A percentile compares a stretch with the other conserved stretches of the same genome.
Conservation (phyloP, 2,329 filamentous ascomycete species). For the Fusarium tanahbumbuense region DNA sequence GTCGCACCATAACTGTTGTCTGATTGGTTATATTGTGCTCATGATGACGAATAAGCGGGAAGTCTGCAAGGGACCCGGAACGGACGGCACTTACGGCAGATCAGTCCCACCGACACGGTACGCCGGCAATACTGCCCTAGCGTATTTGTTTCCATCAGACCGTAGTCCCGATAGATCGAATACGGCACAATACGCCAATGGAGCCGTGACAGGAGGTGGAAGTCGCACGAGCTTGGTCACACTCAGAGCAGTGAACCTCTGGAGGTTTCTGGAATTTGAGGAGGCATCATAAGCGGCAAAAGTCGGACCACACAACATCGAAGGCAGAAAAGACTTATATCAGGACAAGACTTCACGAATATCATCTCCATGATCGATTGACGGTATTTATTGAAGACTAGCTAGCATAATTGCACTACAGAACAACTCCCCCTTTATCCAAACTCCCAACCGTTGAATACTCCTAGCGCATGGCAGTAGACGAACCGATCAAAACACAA, state of each 20-base stretch:
- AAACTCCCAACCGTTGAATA: neutral
- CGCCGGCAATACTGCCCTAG: neutral
- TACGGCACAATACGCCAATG: neutral
- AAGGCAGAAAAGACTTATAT: no score
- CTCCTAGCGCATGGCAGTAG: neutral
- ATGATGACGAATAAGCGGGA: neutral
- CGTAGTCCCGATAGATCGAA: accelerated
- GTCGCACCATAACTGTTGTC: neutral
- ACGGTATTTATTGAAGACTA: neutral
- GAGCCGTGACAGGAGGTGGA: neutral
- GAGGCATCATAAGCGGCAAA: no score
- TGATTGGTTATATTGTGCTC: neutral
- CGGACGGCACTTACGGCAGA: neutral
- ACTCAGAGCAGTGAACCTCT: neutral
- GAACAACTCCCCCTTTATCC: neutral
- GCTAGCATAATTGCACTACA: neutral
- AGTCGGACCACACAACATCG: no score
- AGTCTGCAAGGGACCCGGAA: neutral
- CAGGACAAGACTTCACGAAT: no score
- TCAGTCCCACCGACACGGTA: neutral
- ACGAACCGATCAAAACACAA: neutral
- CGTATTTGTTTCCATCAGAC: neutral
- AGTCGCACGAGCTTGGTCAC: neutral
- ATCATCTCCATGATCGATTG: neutral
- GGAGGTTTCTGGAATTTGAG: neutral